These are phyloP conservation scores for Phaeoacremonium minimum DNA, from an alignment of 2,329 filamentous ascomycete genomes.

Conservation along the genomic window DNA sequence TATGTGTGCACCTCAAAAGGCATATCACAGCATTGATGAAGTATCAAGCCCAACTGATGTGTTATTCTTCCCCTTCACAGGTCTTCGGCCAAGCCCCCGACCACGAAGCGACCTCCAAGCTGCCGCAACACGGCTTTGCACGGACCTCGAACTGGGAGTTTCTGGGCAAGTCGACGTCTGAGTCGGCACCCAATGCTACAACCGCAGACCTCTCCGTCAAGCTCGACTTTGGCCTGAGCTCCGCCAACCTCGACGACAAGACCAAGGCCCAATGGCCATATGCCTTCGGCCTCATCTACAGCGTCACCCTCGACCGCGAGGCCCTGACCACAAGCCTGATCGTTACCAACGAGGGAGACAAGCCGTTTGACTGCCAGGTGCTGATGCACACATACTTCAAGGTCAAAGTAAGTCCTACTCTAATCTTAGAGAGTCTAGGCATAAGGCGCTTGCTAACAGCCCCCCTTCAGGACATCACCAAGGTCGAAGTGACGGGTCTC, in stretches of 20 bases:
- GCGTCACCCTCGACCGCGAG: constrained; percentile 74
- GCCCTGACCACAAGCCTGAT: constrained; percentile 77
- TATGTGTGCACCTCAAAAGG: too few relatives aligned
- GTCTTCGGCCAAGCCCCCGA: constrained; percentile 80
- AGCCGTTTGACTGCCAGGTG: constrained; percentile 86
- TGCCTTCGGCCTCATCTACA: constrained; percentile 88
- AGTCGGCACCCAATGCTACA: constrained; percentile 33
- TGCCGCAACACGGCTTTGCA: constrained; percentile 94
- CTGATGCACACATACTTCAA: constrained; percentile 88
- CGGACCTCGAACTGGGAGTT: constrained; percentile 91
- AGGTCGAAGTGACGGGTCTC: constrained; percentile 70
- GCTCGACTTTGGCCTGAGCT: constrained; percentile 90
- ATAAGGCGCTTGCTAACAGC: background rate
- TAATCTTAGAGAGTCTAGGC: background rate
- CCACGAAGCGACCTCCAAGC: constrained; percentile 70
- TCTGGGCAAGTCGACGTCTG: constrained; percentile 77
- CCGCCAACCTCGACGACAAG: constrained; percentile 64
- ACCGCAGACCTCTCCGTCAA: constrained; percentile 68
- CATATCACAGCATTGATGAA: too few relatives aligned
- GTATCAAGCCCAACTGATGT: constrained; percentile 4
- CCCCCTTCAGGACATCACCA: constrained; percentile 69
- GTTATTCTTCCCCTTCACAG: too few relatives aligned
- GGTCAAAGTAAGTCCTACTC: constrained; percentile 64
- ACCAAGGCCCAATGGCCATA: constrained; percentile 74
- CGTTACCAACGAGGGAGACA: constrained; percentile 80